Percentiles rank a stretch among this genome's conserved stretches.
Evolutionary conservation across 78 protist genomes (phyloP).

Genomic region (Dictyostelium citrinum): DNA sequence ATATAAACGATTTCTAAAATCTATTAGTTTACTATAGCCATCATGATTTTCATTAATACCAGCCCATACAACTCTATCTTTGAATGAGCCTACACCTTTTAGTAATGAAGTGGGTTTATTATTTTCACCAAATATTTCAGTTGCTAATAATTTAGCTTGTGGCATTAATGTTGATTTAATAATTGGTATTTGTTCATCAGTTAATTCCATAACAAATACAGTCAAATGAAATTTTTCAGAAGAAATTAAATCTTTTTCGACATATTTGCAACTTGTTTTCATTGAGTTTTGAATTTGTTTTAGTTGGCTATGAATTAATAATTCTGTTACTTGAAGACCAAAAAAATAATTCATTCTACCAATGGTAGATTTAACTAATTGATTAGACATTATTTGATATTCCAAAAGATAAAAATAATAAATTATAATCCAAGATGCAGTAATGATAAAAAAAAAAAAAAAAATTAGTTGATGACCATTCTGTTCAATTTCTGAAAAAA

Average conservation of each 20-base stretch:
- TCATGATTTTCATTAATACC: constrained; percentile 34
- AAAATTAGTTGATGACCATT: too few species aligned
- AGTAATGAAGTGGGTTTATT: background rate
- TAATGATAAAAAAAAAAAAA: too few species aligned
- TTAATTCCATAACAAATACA: constrained; percentile 43
- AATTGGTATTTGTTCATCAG: background rate
- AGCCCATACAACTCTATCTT: constrained; percentile 29
- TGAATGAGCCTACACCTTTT: constrained; percentile 35
- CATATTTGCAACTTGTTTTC: background rate
- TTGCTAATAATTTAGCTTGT: background rate
- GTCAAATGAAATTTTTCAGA: constrained; percentile 39
- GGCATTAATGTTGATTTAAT: background rate
- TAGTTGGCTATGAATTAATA: background rate
- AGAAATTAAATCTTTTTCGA: background rate
- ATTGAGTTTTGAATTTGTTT: background rate
- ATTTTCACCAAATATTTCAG: constrained; percentile 5
- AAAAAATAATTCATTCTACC: constrained; percentile 60
- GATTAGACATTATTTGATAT: background rate
- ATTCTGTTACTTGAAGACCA: background rate
- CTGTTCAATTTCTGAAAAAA: too few species aligned
- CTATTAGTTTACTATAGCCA: background rate
- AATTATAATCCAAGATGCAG: too few species aligned
- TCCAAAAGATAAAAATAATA: too few species aligned
- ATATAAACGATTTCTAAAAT: background rate
- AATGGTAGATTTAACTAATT: background rate